A percentile compares a stretch with the other conserved stretches of the same genome.
phyloP scores from a whole-genome alignment of 805 yeast genomes.

The Grigorovia yakushimaensis region DNA sequence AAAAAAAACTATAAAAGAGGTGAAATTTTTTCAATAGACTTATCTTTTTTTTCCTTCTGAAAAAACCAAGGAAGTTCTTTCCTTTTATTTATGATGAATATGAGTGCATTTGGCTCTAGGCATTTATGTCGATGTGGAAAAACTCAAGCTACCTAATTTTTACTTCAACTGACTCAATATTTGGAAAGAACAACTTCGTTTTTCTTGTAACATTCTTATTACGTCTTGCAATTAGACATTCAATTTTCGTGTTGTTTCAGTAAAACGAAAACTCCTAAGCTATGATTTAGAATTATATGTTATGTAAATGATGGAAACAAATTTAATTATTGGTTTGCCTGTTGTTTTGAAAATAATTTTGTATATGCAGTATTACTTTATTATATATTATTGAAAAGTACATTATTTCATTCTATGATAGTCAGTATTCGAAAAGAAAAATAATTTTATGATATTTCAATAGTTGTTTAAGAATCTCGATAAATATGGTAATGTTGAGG shows the following conservation, averaged over 20 bases:
- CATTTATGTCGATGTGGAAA: conserved; percentile 85
- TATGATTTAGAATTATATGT: no score
- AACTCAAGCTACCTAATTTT: conserved; percentile 90
- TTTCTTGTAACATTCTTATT: background rate
- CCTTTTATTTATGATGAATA: conserved; percentile 59
- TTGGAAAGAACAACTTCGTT: conserved; percentile 2
- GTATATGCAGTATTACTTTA: background rate
- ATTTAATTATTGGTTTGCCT: no score
- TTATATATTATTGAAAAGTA: background rate
- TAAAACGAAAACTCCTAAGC: no score
- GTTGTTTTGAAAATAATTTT: no score
- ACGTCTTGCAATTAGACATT: background rate
- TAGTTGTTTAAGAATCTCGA: no score
- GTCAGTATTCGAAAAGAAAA: no score
- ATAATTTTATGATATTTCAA: no score
- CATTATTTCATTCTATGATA: background rate
- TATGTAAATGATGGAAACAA: no score
- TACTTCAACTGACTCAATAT: conserved; percentile 45
- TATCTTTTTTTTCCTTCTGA: background rate
- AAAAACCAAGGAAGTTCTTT: conserved; percentile 25
- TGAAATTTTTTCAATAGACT: background rate
- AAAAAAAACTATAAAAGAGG: conserved; percentile 12
- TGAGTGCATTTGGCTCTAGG: conserved; percentile 99
- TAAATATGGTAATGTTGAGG: no score
- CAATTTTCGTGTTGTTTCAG: no score